Evolutionary conservation across 2,329 filamentous ascomycete species (phyloP), one percentile per base, ranked within the genome.

Genomic region (Neophaeococcomyces aloes): DNA sequence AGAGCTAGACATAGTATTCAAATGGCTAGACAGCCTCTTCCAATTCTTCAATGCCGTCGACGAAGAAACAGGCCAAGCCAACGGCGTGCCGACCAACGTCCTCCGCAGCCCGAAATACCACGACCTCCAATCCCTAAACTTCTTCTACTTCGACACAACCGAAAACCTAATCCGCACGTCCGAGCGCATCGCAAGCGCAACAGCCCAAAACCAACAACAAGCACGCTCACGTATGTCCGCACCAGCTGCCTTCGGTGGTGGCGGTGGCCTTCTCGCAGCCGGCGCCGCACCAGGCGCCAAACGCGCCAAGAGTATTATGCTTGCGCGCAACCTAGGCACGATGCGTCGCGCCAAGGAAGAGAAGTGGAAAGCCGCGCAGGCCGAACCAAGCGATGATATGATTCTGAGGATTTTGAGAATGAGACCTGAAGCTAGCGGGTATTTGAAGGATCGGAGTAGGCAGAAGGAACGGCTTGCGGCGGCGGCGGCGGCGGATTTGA

Each of bases 51-150:
- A 95, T 58, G 91, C 88, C 23, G 78, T 82, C 50, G 88, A 95
- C 56, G 87, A 94, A 56, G 76, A 83, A 58, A 81, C 67, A 56
- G 79, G 88, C 44, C 84, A 89, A 62, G 84, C 84, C 18, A 76
- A 91, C 48, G 91, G 91, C 52, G 86, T 98, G 2, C 84, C 88
- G 0, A 77, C 86, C 34, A 88, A 95, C 61, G 81, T 95, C 25
- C 75, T 98, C 59, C 94, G 94, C 65, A 94, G 86, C 53, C 86
- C 89, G 59, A 98, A 98, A 74, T 98, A 94, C 71, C 88, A 95
- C 69, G 91, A 98, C 63, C 78, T 98, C 42, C 86, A 91, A 53
- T 89, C 86, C 49, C 76, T 98, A 50, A 94, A 94, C 68, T 98
- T 96, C 73, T 98, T 96, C 72, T 98, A 98, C 69, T 93, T 91